phyloP scores from a whole-genome alignment of 345 rosid genomes.

The Dimocarpus longan region DNA sequence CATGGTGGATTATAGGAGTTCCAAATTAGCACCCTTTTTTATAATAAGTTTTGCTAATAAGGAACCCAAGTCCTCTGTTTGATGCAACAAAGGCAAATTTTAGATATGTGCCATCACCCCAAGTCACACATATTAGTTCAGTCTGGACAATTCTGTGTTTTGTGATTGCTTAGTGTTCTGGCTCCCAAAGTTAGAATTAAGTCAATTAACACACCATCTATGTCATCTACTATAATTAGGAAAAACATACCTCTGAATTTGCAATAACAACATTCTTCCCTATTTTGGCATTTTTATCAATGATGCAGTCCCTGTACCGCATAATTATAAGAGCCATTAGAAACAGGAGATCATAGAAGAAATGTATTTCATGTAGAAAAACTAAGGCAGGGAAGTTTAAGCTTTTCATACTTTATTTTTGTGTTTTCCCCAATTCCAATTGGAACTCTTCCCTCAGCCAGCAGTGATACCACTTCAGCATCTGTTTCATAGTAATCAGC shows the following conservation, averaged over 20 bases:
- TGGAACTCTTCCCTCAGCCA: conserved; percentile 76
- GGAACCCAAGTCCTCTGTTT: not conserved
- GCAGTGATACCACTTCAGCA: conserved; percentile 55
- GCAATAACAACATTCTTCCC: conserved; percentile 86
- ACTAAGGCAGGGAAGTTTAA: not conserved
- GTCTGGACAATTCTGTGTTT: not conserved
- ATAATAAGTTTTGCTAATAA: not conserved
- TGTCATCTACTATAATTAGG: not conserved
- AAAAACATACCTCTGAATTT: conserved; percentile 72
- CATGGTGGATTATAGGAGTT: not conserved
- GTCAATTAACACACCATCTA: not conserved
- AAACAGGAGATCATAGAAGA: not conserved
- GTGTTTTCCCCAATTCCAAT: conserved; percentile 88
- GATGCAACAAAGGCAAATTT: not conserved
- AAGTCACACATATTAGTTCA: not conserved
- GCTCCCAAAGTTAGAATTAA: not conserved
- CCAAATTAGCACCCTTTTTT: not conserved
- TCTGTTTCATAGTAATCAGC: conserved; percentile 91
- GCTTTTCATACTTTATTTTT: conserved; percentile 55
- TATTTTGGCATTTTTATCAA: conserved; percentile 92
- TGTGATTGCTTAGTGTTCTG: not conserved
- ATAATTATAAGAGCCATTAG: conserved; percentile 8
- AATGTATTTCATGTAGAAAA: not conserved
- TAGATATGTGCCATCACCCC: not conserved
- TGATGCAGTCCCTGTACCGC: conserved; percentile 77